Conservation (phyloP, 305 asterid genomes). For the Fraxinus floribunda region DNA sequence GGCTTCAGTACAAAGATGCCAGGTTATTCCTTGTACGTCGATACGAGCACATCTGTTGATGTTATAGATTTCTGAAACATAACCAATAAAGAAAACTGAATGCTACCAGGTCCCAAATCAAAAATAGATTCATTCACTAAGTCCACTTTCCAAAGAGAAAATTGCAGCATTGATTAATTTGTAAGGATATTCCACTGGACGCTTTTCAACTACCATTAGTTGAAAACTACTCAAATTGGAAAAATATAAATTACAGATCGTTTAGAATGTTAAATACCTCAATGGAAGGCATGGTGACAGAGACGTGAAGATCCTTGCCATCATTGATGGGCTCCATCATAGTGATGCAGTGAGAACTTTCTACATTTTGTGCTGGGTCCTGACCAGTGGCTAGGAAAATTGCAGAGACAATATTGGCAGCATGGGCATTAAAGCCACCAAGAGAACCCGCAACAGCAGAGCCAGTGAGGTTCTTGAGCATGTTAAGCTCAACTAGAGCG, state of each 20-base stretch:
- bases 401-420: constrained; percentile 15
- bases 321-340: constrained; percentile 18
- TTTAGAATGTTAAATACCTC: not conserved
- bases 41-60: not conserved
- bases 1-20: not conserved
- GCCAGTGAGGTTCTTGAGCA: constrained; percentile 20
- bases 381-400: constrained; percentile 17
- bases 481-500: constrained; percentile 11
- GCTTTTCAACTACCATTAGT: not conserved
- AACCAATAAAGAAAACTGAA: not conserved
- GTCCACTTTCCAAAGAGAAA: not conserved
- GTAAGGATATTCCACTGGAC: no score
- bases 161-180: not conserved
- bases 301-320: constrained; percentile 15
- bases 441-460: constrained; percentile 19
- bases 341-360: constrained; percentile 17
- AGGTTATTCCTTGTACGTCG: not conserved
- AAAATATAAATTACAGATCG: not conserved
- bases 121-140: not conserved
- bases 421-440: constrained; percentile 19
- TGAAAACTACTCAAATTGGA: not conserved
- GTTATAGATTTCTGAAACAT: not conserved
- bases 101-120: not conserved
- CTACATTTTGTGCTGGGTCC: constrained; percentile 16
- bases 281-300: constrained; percentile 20